Evolutionary conservation across 768 basidiomycete genomes (phyloP).

Genomic region (Boletus insuetus): DNA sequence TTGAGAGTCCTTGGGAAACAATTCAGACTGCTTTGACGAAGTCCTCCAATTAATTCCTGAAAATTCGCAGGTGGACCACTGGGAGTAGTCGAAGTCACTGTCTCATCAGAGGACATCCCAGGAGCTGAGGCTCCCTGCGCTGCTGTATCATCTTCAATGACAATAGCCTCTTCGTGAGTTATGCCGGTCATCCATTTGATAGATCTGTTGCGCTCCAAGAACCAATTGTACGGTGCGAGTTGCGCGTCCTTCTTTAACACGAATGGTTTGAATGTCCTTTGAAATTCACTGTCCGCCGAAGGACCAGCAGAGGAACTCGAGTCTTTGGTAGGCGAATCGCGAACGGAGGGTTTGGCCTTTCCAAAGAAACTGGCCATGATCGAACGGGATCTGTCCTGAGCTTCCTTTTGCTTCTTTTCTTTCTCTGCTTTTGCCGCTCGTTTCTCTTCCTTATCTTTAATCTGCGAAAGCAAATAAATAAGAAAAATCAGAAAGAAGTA

Average conservation of each 20-base stretch:
- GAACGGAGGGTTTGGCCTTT: constrained; percentile 46
- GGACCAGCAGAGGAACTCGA: constrained; percentile 30
- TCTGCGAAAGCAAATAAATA: constrained; percentile 38
- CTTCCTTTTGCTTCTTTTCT: constrained; percentile 69
- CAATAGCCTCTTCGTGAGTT: constrained; percentile 48
- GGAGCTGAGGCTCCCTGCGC: constrained; percentile 6
- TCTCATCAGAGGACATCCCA: constrained; percentile 3
- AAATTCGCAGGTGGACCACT: constrained; percentile 8
- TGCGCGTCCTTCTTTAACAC: constrained; percentile 69
- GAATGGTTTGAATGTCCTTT: constrained; percentile 76
- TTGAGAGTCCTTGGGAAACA: constrained; percentile 16
- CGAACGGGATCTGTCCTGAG: constrained; percentile 68
- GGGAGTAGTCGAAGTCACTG: not conserved
- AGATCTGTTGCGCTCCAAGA: constrained; percentile 36
- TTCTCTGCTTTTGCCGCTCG: constrained; percentile 67
- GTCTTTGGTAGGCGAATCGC: constrained; percentile 23
- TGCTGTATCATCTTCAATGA: constrained; percentile 47
- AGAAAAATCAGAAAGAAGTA: not conserved
- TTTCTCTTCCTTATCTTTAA: constrained; percentile 66
- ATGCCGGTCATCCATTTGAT: constrained; percentile 19
- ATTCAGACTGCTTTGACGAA: constrained; percentile 31
- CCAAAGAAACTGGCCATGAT: constrained; percentile 79
- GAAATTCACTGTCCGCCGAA: constrained; percentile 60
- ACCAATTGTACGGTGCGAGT: constrained; percentile 74
- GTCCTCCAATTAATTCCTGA: constrained; percentile 19